phyloP scores from a whole-genome alignment of 2,329 filamentous ascomycete genomes.

The Endocalyx cinctus region DNA sequence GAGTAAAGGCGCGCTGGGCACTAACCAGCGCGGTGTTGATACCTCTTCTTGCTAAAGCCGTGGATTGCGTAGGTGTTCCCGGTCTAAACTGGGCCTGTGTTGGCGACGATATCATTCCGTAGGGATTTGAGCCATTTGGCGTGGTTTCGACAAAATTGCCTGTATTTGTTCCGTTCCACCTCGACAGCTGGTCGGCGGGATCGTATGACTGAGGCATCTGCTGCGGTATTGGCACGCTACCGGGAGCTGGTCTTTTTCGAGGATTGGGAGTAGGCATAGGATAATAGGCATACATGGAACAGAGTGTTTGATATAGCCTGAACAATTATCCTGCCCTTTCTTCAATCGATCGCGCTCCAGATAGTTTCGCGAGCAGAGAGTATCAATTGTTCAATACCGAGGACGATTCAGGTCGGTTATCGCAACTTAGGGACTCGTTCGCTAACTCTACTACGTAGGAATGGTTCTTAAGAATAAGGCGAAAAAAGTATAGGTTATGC shows the following conservation, averaged over 20 bases:
- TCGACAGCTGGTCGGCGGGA: constrained; percentile 45
- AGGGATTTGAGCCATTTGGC: constrained; percentile 28
- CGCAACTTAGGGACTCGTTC: no score
- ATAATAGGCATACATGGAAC: constrained; percentile 25
- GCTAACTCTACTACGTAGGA: no score
- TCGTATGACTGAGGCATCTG: constrained; percentile 38
- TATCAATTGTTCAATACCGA: no score
- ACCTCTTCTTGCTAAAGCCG: constrained; percentile 48
- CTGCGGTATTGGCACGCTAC: constrained; percentile 27
- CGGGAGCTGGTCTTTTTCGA: constrained; percentile 29
- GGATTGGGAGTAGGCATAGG: constrained; percentile 28
- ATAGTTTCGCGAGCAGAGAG: no score
- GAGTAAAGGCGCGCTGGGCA: constrained; percentile 21
- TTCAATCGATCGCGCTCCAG: no score
- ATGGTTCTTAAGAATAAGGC: no score
- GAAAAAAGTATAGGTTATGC: no score
- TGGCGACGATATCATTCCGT: constrained; percentile 22
- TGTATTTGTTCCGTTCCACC: constrained; percentile 45
- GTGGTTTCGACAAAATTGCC: constrained; percentile 27
- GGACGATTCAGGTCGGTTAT: no score
- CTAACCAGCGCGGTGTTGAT: constrained; percentile 47
- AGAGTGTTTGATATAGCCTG: constrained; percentile 1
- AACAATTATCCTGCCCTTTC: no score
- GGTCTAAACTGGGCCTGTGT: constrained; percentile 30
- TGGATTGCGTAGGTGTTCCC: constrained; percentile 34